Evolutionary conservation across 2,329 filamentous ascomycete genomes (phyloP), one percentile per base, ranked within the genome.

Genomic region (Aureobasidium sp.): DNA sequence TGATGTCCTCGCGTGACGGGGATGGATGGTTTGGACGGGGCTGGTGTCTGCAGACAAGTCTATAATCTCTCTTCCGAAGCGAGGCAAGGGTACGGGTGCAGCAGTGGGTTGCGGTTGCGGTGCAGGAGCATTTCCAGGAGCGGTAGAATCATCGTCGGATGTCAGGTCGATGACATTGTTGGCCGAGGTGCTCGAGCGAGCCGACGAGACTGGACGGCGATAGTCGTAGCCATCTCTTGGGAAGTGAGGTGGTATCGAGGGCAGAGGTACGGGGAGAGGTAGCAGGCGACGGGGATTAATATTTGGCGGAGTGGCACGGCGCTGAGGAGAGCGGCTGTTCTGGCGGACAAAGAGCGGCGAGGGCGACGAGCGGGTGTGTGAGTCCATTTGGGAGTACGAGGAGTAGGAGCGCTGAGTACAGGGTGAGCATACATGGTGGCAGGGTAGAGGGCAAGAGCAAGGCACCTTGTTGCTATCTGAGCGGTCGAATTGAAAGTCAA

Each of bases 161-260:
- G 75, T 77, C 47, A 76, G 69, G 64, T 77, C 73, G 54, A 78
- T 74, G 4, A 75, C 65, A 24, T 35, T 56, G 29, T 53, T 54
- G 60, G 58, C 58, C 35, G 40, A 35, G 6, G 37, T 56, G 49
- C 22, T 40, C 0, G 33, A 40, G 2, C 33, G 57, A 50, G 45
- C 19, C 14, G 62, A 75, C 72, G 76, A 74, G 17, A 76, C 71
- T 1, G 83, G 83, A 63, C 81, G 75, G 63, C 82, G 75, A 64
- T 76, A 81, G 65, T 85, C 83, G 48, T 78, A 73, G 4, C 82
- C 82, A 72, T 84, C 80, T n/a, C 82, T 79, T 15, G 74, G 69
- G 65, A 72, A 80, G 64, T 76, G 73, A 64, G 64, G 45, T 62
- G 60, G 53, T 57, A 54, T 17, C 39, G 67, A 66, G 31, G 65